These are phyloP conservation scores for Pseudoturritis turrita DNA, from an alignment of 345 rosid species.

Conservation along the genomic window DNA sequence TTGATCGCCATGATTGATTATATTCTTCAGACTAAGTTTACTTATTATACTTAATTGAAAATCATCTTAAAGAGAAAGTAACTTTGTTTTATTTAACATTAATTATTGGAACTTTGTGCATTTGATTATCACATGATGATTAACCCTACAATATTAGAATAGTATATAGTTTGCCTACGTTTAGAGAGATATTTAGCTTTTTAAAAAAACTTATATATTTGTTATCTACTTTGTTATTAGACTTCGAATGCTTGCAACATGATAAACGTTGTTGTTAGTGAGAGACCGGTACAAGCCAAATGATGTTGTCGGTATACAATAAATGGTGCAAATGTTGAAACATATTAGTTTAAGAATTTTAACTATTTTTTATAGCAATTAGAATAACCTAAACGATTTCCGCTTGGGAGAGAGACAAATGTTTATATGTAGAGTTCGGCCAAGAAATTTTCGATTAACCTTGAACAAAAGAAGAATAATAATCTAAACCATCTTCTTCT, in stretches of 20 bases:
- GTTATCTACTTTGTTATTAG: not conserved
- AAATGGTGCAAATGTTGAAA: not conserved
- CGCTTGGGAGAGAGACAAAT: no score
- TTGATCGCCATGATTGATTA: conserved; percentile 30
- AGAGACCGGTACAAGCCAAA: conserved; percentile 18
- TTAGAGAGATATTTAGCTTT: conserved; percentile 16
- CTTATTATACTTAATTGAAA: conserved; percentile 18
- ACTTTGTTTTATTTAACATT: conserved; percentile 10
- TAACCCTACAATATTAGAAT: conserved; percentile 23
- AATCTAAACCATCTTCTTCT: no score
- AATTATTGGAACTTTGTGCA: conserved; percentile 16
- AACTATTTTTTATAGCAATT: no score
- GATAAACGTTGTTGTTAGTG: conserved; percentile 23
- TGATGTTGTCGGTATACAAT: conserved; percentile 20
- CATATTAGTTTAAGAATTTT: conserved; percentile 7
- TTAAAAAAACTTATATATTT: not conserved
- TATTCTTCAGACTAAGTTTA: conserved; percentile 25
- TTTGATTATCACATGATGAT: conserved; percentile 34
- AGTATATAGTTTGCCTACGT: conserved; percentile 17
- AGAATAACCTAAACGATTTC: no score
- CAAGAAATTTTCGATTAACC: no score
- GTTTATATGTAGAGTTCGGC: no score
- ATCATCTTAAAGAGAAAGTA: conserved; percentile 32
- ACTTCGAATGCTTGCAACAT: conserved; percentile 24
- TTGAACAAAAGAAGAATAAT: no score